Base-by-base conservation (phyloP, 805 yeast genomes). In the Yarrowia osloensis region DNA sequence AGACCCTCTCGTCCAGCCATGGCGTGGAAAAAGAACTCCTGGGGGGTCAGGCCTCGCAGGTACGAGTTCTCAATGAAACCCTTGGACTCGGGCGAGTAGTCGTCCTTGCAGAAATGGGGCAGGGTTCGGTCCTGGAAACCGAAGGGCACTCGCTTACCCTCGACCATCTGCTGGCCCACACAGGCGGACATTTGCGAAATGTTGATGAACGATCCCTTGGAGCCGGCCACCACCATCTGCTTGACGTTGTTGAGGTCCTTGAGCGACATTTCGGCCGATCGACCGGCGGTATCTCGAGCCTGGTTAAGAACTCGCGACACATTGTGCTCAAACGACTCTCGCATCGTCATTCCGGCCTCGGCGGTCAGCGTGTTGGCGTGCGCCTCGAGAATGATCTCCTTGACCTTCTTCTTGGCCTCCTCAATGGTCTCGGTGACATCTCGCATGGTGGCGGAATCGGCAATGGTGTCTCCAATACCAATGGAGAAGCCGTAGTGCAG, bases 1-100 rank as follows among this genome's bases (percentile, higher is more conserved):
- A 95, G 84, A 84, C 99, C 99, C 82, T 95, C 99, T 85, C 99
- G 91, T 82, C 99, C 99, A 76, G 99, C 98, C 97, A 95, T 95
- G 65, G 98, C 98, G 78, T 95, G 99, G 88, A 95, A 95, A 78
- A 95, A 93, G 78, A 95, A 95, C 78, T 95, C 99, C 79, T 95
- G 98, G 37, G 99, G 99, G 6, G 99, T 93, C 74, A 95, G 84
- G 42, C 99, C 99, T 82, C 98, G 88, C 76, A 94, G 83, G 76
- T 95, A 95, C 15, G 99, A 95, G 77, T 95, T 95, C 78, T 96
- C 97, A 69, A 95, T 97, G 74, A 95, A 95, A 73, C 99, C 99
- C 77, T 92, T 92, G 3, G 98, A 94, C 79, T 95, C 99, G 24
- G 99, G 98, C 62, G 97, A 91, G 78, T 95, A 95, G 78, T 95